A percentile compares a stretch with the other conserved stretches of the same genome.
phyloP scores from a whole-genome alignment of 441 rosid genomes.

The Daphne laureola region DNA sequence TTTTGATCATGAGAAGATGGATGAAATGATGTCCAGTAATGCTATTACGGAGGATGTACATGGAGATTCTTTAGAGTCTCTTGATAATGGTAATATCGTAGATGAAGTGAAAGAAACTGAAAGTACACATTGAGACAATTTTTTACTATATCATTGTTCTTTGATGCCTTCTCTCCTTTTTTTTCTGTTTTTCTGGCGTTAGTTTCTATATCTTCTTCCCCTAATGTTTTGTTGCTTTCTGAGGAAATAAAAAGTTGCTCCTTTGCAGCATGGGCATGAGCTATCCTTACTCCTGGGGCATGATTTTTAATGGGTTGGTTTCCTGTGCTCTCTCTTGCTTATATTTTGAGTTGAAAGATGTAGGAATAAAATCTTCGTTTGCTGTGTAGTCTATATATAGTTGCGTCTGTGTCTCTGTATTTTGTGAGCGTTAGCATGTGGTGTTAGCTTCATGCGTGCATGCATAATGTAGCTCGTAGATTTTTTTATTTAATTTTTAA shows the following conservation, averaged over 20 bases:
- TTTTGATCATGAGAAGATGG: conserved; percentile 21
- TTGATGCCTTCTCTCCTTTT: conserved; percentile 8
- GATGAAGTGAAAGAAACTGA: conserved; percentile 27
- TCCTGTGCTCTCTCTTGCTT: too few species aligned
- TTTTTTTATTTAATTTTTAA: too few species aligned
- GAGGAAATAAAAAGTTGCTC: conserved; percentile 27
- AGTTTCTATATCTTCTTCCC: conserved; percentile 12
- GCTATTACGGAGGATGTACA: conserved; percentile 20
- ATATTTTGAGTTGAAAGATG: too few species aligned
- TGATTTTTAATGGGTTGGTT: too few species aligned
- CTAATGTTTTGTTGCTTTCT: neutral
- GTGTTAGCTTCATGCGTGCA: too few species aligned
- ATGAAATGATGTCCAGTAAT: conserved; percentile 15
- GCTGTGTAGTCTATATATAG: too few species aligned
- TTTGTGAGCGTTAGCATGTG: too few species aligned
- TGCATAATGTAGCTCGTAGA: too few species aligned
- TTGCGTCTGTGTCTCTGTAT: too few species aligned
- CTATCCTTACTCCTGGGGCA: neutral
- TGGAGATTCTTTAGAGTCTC: conserved; percentile 6
- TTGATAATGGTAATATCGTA: conserved; percentile 17
- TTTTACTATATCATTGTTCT: conserved; percentile 27
- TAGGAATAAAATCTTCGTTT: too few species aligned
- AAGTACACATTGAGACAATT: conserved; percentile 98
- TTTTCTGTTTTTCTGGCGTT: conserved; percentile 2
- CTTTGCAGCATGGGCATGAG: neutral